Percentiles rank a stretch among this genome's conserved stretches.
These are phyloP conservation scores for Chrysopogon serrulatus DNA, from an alignment of 176 grass and related monocot genomes.

Conservation along the genomic window DNA sequence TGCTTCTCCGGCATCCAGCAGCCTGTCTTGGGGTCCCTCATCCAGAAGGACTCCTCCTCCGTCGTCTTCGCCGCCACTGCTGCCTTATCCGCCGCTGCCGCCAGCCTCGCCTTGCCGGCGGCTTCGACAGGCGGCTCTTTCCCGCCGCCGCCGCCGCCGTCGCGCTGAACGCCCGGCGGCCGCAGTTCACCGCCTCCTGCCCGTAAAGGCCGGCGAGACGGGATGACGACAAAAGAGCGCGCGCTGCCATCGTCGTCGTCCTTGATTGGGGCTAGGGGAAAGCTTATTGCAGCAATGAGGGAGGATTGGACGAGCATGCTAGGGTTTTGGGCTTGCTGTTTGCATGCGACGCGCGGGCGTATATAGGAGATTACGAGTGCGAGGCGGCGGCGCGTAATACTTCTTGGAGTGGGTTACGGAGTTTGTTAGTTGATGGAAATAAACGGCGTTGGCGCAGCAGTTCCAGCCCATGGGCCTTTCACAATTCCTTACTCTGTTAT, in stretches of 20 bases:
- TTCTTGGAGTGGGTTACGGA: no score
- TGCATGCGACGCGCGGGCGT: not conserved
- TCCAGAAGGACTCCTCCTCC: slow-evolving; percentile 58
- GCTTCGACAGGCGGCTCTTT: not conserved
- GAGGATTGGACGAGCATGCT: not conserved
- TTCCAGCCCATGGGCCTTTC: not conserved
- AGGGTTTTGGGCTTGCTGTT: not conserved
- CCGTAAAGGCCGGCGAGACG: not conserved
- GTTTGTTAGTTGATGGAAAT: not conserved
- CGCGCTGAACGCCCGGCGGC: not conserved
- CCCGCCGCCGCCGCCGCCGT: not conserved
- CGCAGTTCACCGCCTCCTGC: not conserved
- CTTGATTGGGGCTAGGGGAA: not conserved
- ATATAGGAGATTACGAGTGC: not conserved
- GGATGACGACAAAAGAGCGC: slow-evolving; percentile 11
- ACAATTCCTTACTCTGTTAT: not conserved
- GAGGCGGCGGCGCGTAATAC: not conserved
- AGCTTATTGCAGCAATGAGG: not conserved
- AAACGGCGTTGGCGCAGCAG: not conserved
- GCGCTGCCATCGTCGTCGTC: not conserved
- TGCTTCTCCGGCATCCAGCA: slow-evolving; percentile 61
- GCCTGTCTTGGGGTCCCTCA: slow-evolving; percentile 66
- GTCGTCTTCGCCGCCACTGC: not conserved
- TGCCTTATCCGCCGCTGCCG: not conserved
- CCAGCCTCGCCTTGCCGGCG: not conserved